Base-by-base conservation (phyloP, 2,329 filamentous ascomycete genomes). In the Botrytis elliptica region DNA sequence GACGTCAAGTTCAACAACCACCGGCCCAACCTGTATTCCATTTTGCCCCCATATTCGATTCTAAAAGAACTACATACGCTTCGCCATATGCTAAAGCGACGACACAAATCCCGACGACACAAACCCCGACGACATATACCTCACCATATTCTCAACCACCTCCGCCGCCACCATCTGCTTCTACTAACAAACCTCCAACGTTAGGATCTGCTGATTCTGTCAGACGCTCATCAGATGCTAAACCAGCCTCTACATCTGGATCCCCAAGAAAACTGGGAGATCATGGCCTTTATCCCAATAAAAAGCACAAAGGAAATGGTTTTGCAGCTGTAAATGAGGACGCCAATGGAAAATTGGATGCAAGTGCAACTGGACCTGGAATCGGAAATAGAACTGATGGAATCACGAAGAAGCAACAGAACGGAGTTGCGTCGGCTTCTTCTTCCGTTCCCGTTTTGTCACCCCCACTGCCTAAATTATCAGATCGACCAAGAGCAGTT, bases 251-350 rank as follows among this genome's bases (percentile, higher is more conserved):
- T 12, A 16, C 65, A 36, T 60, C 75, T 46, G 62, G 44, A 57
- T 79, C 77, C 33, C 74, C 77, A 36, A 66, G 74, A 42, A 75
- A 76, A 42, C 74, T 74, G 42, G 49, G 55, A 12, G 60, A 71
- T 59, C 75, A 76, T 40, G 62, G 73, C 33, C 71, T 75, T 55
- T 77, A 79, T 59, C 57, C 77, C 25, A 77, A 73, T 67, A 80
- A 80, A 73, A 80, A 78, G 74, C 76, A 75, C 57, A 77, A 77
- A 71, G 65, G 52, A 55, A 79, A 77, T 72, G 69, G 75, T 68
- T 75, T 78, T 63, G 74, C 76, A 38, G 65, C 75, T n/a, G 66
- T 73, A 10, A 73, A 69, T 65, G 64, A 72, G 9, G 75, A 79
- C 65, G 68, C 76, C 40, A 77, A 79, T 63, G 78, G 74, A 8